Base-by-base conservation (phyloP, 192 early-diverging fungal species). In the Coemansia erecta region DNA sequence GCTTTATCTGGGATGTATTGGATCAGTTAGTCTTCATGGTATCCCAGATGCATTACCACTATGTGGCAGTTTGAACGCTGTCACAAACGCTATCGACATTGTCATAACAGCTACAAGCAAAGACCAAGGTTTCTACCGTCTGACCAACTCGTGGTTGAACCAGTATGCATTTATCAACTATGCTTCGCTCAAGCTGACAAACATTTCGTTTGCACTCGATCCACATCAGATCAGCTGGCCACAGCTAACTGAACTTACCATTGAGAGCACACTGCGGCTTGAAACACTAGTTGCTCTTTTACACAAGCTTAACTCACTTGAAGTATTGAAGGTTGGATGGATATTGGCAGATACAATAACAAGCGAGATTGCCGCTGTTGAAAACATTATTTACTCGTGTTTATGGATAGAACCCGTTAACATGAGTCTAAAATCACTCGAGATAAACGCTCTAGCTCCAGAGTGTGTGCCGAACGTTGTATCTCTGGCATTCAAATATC, bases 131-230 rank as follows among this genome's bases (percentile, higher is more conserved):
- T 51, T 51, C 8, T 51, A 51, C 8, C 26, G 15, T 23, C 13
- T 51, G 0, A 51, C 49, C 15, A 51, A 51, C 49, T 51, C 49
- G 3, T 51, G 49, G 49, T 26, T 51, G 2, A 11, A 13, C 24
- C 23, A 51, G 15, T 13, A 12, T 28, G 24, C 1, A 31, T 51
- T 51, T 28, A 31, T 51, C 26, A 51, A 51, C 12, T 14, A 17
- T 8, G 23, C 49, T 1, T 51, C 24, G n/a, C 49, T 51, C 26
- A 51, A 19, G 13, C 23, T 51, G 12, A 31, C 23, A 14, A 15
- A 51, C 8, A 13, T 51, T 3, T 23, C 24, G 13, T 51, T 51
- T 28, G 12, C 11, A n/a, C 8, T 51, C 7, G 24, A 51, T 31
- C 24, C 49, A 14, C 18, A 13, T 13, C 24, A 28, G 26, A 26